Base-by-base conservation (phyloP, 495 filamentous ascomycete genomes). In the Penicillium waksmanii region DNA sequence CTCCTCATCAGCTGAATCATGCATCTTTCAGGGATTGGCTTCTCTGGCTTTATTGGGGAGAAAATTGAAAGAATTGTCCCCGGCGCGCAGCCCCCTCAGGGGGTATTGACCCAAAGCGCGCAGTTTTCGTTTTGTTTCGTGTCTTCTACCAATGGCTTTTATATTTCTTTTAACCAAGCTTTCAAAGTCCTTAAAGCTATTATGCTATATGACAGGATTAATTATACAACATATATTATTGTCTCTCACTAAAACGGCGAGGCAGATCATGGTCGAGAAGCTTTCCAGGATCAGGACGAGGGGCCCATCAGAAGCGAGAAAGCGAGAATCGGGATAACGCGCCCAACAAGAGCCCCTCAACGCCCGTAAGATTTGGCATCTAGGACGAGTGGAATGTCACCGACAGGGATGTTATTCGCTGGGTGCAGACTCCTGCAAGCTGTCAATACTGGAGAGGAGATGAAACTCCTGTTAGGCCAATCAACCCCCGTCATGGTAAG, bases 11-110 rank as follows among this genome's bases (percentile, higher is more conserved):
- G 57, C 53, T 58, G 58, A 56, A 56, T 48, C 58, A 58, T 67
- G 65, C 62, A 53, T 58, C 46, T 18, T 31, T 52, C 53, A 55
- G 65, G 64, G 65, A 51, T 64, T 57, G 62, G 40, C 60, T 67
- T 40, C 43, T 49, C 33, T 42, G 44, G 47, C 46, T 52, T 60
- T 53, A 65, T 48, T 65, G 56, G 56, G 59, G 58, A 49, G 50
- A 36, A 44, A 55, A 55, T 50, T 21, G 56, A 62, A 49, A 51
- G 31, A 36, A 55, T 34, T 17, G 54, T 53, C 35, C 10, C 53
- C 47, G 40, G 36, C n/a, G 34, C 33, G 18, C 35, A 50, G 18
- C 23, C 35, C 21, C 23, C 31, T 34, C 25, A 21, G 50, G 38
- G 38, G 31, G 44, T 34, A n/a, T 19, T 12, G n/a, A 21, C 51